Conservation (phyloP, 2,329 filamentous ascomycete species). For the Neopestalotiopsis sp. region DNA sequence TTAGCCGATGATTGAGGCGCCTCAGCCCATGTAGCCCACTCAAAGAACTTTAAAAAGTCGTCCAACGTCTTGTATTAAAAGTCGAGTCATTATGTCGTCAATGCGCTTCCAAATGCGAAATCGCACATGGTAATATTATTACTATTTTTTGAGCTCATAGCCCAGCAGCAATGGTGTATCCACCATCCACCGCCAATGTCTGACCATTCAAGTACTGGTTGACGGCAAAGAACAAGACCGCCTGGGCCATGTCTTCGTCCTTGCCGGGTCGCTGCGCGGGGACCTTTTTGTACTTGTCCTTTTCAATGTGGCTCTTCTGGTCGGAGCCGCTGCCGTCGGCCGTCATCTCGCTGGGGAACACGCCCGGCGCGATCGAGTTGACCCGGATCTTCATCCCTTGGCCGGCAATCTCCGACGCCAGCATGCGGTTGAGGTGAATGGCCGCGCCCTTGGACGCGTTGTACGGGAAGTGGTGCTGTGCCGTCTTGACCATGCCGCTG, state of each 20-base stretch:
- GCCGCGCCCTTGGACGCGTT: slow-evolving; percentile 68
- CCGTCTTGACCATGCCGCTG: slow-evolving; percentile 66
- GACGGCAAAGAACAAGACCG: slow-evolving; percentile 60
- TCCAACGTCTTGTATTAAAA: background rate
- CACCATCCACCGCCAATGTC: slow-evolving; percentile 49
- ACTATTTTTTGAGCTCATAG: slow-evolving; percentile 25
- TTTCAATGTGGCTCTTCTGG: slow-evolving; percentile 64
- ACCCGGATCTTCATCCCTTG: slow-evolving; percentile 69
- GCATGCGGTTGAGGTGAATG: slow-evolving; percentile 67
- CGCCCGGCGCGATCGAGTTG: slow-evolving; percentile 75
- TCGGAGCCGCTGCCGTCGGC: slow-evolving; percentile 49
- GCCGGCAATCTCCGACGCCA: slow-evolving; percentile 64
- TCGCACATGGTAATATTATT: too few species aligned
- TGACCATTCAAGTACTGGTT: slow-evolving; percentile 52
- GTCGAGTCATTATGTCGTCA: background rate
- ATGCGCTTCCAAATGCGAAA: background rate
- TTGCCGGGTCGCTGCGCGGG: slow-evolving; percentile 71
- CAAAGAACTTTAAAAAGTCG: background rate
- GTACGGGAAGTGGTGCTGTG: slow-evolving; percentile 71
- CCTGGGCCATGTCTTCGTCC: slow-evolving; percentile 72
- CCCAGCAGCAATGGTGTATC: slow-evolving; percentile 46
- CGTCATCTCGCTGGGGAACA: slow-evolving; percentile 76
- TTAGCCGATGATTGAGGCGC: too few species aligned
- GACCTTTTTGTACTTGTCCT: slow-evolving; percentile 63
- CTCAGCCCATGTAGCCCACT: too few species aligned